Evolutionary conservation across 2,329 filamentous ascomycete species (phyloP).

Genomic region (Colletotrichum aenigma): DNA sequence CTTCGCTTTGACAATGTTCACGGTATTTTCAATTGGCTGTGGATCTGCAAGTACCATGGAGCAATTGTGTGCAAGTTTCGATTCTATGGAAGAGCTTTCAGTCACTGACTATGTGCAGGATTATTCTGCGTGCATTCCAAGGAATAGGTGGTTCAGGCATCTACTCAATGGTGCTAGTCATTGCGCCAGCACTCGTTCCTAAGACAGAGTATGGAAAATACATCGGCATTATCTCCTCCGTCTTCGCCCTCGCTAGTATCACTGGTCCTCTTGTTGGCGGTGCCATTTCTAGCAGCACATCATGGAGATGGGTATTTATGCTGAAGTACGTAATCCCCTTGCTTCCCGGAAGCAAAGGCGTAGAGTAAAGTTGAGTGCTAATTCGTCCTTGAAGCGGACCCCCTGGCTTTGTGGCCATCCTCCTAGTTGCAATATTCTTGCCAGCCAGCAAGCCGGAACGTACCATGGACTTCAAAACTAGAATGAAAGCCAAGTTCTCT

Average conservation of each 20-base stretch:
- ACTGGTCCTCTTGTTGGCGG: slow-evolving; percentile 49
- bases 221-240: slow-evolving; percentile 36
- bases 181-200: slow-evolving; percentile 38
- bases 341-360: fast-evolving
- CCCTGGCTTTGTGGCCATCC: neutral
- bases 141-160: neutral
- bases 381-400: neutral
- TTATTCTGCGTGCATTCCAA: neutral
- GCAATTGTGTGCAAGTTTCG: slow-evolving; percentile 27
- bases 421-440: neutral
- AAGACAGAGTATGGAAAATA: slow-evolving; percentile 33
- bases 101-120: neutral
- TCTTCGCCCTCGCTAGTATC: slow-evolving; percentile 43
- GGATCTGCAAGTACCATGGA: slow-evolving; percentile 37
- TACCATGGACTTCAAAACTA: neutral
- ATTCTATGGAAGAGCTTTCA: neutral
- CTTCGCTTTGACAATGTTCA: slow-evolving; percentile 38
- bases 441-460: neutral
- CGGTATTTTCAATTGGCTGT: slow-evolving; percentile 43
- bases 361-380: neutral
- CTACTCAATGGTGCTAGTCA: neutral
- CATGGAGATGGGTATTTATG: slow-evolving; percentile 52
- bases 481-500: neutral
- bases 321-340: neutral
- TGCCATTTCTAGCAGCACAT: slow-evolving; percentile 39